Base-by-base conservation (phyloP, 306 rosid genomes). In the Acacia confusa region DNA sequence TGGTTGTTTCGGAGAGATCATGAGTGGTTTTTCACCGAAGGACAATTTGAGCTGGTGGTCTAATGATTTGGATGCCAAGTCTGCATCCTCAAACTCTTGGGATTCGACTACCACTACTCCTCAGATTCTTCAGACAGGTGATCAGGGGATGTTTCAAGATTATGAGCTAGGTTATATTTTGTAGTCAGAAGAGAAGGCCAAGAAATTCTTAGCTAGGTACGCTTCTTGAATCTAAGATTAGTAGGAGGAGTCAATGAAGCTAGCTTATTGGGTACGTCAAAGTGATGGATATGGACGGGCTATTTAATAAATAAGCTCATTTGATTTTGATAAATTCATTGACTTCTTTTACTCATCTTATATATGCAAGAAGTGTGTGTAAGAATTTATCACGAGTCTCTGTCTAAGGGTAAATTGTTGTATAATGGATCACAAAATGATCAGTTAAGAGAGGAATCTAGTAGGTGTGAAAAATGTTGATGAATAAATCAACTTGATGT, bases 31-130 rank as follows among this genome's bases (percentile, higher is more conserved):
- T 0, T 81, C 90, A 45, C 4, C 90, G 45, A 95, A 88, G 85
- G 93, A 89, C 28, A 79, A 81, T 83, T 58, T 88, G 36, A 74
- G 81, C 30, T 95, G 99, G 99, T 92, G 98, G 99, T 82, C 91
- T 36, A 88, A 87, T 70, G 89, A 84, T 66, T 85, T 90, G 68
- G 92, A 89, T 41, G 27, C 86, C 63, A 95, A 88, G 79, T 92
- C 97, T 34, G 89, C 87, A n/a, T 89, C 96, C 20, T 88, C 91
- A 48, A 90, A 85, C 83, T 87, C 97, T 0, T 89, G 94, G 97
- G 92, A 90, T 65, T 95, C 99, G 17, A 84, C 86, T 6, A n/a
- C n/a, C 13, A 20, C 1, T 6, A 10, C 9, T 69, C 19, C 3
- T 84, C 86, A 90, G 28, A 93, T 80, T 79, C 88, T 89, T 83